These are phyloP conservation scores for Westerdykella sp. DNA, from an alignment of 2,329 filamentous ascomycete genomes.

Conservation along the genomic window DNA sequence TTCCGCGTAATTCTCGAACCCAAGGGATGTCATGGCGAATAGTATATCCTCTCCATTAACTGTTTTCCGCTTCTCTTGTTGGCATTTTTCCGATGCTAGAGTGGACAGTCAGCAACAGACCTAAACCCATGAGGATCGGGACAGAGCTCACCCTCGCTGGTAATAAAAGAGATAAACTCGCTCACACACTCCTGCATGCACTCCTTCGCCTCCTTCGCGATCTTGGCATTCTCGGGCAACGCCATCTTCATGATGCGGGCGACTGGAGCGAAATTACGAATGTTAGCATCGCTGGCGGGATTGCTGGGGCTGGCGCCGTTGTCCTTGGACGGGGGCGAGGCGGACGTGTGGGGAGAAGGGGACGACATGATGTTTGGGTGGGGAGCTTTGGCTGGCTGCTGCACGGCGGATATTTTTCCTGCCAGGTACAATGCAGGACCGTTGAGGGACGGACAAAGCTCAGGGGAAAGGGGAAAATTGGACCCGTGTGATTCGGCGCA, in stretches of 20 bases:
- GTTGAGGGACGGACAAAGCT: neutral
- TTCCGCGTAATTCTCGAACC: constrained; percentile 98
- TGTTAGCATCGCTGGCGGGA: constrained; percentile 74
- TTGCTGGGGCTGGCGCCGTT: constrained; percentile 21
- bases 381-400: constrained; percentile 13
- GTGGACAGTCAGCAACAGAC: constrained; percentile 14
- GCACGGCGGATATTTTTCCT: constrained; percentile 37
- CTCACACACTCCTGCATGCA: constrained; percentile 99
- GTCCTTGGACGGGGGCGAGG: constrained; percentile 27
- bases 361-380: constrained; percentile 38
- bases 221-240: constrained; percentile 96
- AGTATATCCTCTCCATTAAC: constrained; percentile 98
- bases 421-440: constrained; percentile 20
- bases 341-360: constrained; percentile 36
- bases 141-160: constrained; percentile 76
- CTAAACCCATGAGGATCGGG: constrained; percentile 2
- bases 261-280: constrained; percentile 90
- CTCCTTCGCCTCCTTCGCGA: constrained; percentile 97
- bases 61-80: constrained; percentile 98
- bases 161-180: constrained; percentile 99
- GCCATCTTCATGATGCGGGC: constrained; percentile 99
- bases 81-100: constrained; percentile 94
- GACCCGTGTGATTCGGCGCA: constrained; percentile 42
- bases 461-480: constrained; percentile 12
- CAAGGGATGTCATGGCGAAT: constrained; percentile 97